Evolutionary conservation across 352 stramenopile genomes (phyloP), one percentile per base, ranked within the genome.

Genomic region (Pythium chondricola): DNA sequence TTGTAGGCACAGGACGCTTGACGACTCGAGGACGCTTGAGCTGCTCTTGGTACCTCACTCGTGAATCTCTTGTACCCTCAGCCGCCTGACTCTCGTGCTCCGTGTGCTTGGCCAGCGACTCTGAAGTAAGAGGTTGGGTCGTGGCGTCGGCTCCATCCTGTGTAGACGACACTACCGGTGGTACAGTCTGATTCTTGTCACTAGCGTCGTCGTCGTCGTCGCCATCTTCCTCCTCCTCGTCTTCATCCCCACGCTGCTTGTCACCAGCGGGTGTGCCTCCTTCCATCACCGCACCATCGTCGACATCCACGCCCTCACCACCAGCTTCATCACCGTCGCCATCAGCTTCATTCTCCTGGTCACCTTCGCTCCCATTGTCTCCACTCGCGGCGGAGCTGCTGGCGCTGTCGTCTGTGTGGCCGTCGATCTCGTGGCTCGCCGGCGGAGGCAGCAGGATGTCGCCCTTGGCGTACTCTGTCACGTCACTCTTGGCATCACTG

Each of bases 351-450:
- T 65, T 58, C 2, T 58, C 52, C 6, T 32, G 41, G 11, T 35
- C 31, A 25, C 48, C 30, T 16, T 17, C 56, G 6, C 64, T 60
- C 8, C 39, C 65, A 11, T 74, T 68, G 1, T 88, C 69, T 0
- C 54, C 71, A 41, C 74, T 87, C 3, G 67, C 74, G 8, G 69
- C 81, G 5, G 81, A 92, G 20, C 61, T 74, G 41, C 67, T 86
- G 2, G 75, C 78, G 33, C 78, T 88, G 38, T 92, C 75, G 32
- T 92, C 81, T 1, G 81, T 92, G 56, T 88, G 74, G 7, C 75
- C 81, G 44, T 90, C 77, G 27, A 86, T 81, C 48, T 87, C 78
- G 41, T 89, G 63, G 39, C 74, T 70, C 11, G 58, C 67, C 10
- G 62, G 63, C 25, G 75, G 71, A 3, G 71, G 69, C 8, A 86